Conservation (phyloP, 2,329 filamentous ascomycete species). For the Colletotrichum nymphaeae region DNA sequence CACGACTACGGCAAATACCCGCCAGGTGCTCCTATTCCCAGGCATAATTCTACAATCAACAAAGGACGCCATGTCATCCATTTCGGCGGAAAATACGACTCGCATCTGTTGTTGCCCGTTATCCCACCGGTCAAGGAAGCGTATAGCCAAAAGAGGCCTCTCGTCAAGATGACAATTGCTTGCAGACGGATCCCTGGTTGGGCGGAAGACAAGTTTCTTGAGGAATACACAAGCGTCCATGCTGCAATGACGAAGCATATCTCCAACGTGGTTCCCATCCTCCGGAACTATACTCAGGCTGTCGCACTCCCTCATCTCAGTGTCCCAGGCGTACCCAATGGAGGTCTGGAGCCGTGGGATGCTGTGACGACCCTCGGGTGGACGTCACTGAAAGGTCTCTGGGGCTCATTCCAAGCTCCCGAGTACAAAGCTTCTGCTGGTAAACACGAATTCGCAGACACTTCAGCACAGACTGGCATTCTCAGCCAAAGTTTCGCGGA, state of each 20-base stretch:
- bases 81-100: not conserved
- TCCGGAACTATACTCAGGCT: slow-evolving; percentile 2
- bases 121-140: not conserved
- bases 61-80: not conserved
- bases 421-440: slow-evolving; percentile 9
- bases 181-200: not conserved
- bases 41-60: not conserved
- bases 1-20: not conserved
- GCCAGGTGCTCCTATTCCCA: not conserved
- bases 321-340: not conserved
- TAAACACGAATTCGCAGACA: not conserved
- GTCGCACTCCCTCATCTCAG: not conserved
- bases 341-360: not conserved
- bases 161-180: not conserved
- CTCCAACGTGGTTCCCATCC: not conserved
- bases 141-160: not conserved
- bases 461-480: not conserved
- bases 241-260: not conserved
- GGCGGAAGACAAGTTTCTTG: not conserved
- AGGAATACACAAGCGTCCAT: not conserved
- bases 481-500: not conserved
- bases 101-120: not conserved
- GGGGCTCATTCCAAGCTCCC: not conserved
- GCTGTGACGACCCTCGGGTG: slow-evolving; percentile 8
- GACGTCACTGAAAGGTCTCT: not conserved